Evolutionary conservation across 495 filamentous ascomycete genomes (phyloP), one percentile per base, ranked within the genome.

Genomic region (Lasiosphaeria hispida): DNA sequence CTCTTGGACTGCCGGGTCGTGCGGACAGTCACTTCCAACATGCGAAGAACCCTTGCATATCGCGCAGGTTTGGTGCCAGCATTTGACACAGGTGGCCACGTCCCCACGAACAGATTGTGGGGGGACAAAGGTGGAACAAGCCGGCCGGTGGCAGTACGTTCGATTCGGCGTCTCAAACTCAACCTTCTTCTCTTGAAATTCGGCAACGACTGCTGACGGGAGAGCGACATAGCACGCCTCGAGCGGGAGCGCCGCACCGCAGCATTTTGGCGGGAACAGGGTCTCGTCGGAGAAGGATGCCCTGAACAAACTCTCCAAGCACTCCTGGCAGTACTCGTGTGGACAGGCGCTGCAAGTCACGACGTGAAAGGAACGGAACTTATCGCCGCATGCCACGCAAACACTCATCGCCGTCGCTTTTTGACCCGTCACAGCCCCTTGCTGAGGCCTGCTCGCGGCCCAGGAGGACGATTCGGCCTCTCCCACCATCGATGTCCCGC

Each of bases 241-340:
- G 41, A 79, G 49, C 6, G 72, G 57, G 15, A 85, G 76, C 0
- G 57, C 18, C 35, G 77, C 52, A 38, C 63, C 55, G 51, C 80
- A 84, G 62, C 83, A 85, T 15, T 75, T 71, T 7, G 82, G 80
- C 1, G 83, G 83, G 51, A 80, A 83, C 0, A 78, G 49, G 0
- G 77, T 65, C 53, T 83, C 78, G 61, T 83, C 81, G 0, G 59
- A 66, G 17, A 77, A 67, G 0, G 79, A 64, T 0, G 49, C 36
- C 17, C 55, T 53, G 63, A 83, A 81, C 1, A 82, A 71, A 0
- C 53, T 48, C 1, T 38, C 39, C 1, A 83, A 34, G 52, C 82
- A 85, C 7, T 63, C 60, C 0, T 60, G 60, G 60, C 83, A 85
- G 64, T 83, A 83, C 7, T 67, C 48, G 56, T 84, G 79, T 0